Percentiles rank a stretch among this genome's conserved stretches.
Conservation (phyloP, 2,329 filamentous ascomycete genomes). For the Botryosphaeria agaves region DNA sequence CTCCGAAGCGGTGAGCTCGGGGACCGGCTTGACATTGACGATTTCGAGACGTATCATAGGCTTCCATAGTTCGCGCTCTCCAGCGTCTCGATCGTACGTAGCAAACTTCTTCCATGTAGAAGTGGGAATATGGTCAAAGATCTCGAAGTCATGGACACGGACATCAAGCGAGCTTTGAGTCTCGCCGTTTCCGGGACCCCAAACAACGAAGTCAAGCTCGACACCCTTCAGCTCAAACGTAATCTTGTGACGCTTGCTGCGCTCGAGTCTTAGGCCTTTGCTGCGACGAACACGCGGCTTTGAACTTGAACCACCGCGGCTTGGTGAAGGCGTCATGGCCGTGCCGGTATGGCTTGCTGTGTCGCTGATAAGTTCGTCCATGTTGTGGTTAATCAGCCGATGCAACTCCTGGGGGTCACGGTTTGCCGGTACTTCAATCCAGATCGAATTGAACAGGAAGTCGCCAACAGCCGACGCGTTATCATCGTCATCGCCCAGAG, state of each 20-base stretch:
- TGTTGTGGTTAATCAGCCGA: conserved; percentile 68
- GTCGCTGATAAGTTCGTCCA: conserved; percentile 43
- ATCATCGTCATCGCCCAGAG: conserved; percentile 45
- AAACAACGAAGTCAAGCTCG: conserved; percentile 64
- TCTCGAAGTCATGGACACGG: conserved; percentile 64
- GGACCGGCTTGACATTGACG: conserved; percentile 71
- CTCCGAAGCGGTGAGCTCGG: conserved; percentile 73
- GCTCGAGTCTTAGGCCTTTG: conserved; percentile 43
- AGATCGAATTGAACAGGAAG: conserved; percentile 96
- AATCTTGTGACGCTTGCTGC: conserved; percentile 87
- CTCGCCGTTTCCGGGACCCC: conserved; percentile 59
- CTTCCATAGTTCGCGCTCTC: conserved; percentile 68
- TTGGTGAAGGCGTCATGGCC: conserved; percentile 33
- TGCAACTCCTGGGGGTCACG: conserved; percentile 69
- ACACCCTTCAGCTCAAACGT: conserved; percentile 83
- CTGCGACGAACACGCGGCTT: no score
- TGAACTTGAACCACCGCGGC: no score
- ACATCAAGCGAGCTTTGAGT: conserved; percentile 79
- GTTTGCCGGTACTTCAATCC: conserved; percentile 80
- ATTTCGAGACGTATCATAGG: conserved; percentile 86
- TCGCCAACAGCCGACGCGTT: conserved; percentile 82
- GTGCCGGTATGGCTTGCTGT: conserved; percentile 76
- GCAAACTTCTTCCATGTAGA: conserved; percentile 98
- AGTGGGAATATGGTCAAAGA: conserved; percentile 85
- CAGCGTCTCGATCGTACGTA: conserved; percentile 77